phyloP scores from a whole-genome alignment of 768 basidiomycete genomes.

The Asterophora parasitica region DNA sequence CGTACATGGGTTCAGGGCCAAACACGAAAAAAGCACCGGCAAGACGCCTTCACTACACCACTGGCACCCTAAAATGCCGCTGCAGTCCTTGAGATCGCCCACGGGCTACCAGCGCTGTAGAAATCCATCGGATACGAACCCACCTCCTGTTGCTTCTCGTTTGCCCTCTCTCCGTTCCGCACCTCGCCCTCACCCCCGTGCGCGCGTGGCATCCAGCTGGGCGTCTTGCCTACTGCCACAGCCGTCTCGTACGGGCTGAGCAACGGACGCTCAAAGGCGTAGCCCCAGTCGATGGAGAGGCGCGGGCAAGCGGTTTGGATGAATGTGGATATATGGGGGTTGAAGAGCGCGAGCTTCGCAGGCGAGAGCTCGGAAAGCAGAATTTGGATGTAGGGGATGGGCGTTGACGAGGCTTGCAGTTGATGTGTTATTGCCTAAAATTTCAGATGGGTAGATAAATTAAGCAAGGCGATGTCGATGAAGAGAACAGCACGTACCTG shows the following conservation, averaged over 20 bases:
- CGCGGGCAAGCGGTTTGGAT: constrained; percentile 97
- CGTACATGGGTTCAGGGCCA: background rate
- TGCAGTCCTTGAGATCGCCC: constrained; percentile 63
- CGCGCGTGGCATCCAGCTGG: constrained; percentile 56
- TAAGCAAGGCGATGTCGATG: background rate
- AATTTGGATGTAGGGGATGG: constrained; percentile 82
- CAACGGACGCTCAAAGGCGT: constrained; percentile 86
- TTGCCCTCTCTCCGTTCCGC: constrained; percentile 9
- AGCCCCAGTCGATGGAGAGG: constrained; percentile 97
- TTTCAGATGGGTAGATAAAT: background rate
- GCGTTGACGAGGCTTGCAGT: constrained; percentile 45
- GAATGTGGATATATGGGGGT: constrained; percentile 79
- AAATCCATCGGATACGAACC: constrained; percentile 93
- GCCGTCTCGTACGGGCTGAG: constrained; percentile 92
- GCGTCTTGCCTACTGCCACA: constrained; percentile 68
- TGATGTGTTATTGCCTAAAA: constrained; percentile 69
- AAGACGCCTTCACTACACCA: too few relatives aligned
- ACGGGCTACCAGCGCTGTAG: constrained; percentile 76
- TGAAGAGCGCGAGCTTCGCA: constrained; percentile 83
- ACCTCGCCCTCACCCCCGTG: constrained; percentile 10
- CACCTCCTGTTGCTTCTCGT: constrained; percentile 8
- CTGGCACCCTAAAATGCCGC: constrained; percentile 34
- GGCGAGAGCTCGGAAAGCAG: constrained; percentile 97
- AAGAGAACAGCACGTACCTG: constrained; percentile 38
- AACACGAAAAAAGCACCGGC: too few relatives aligned